Evolutionary conservation across 2,329 filamentous ascomycete species (phyloP).

Genomic region (Fusarium hostae): DNA sequence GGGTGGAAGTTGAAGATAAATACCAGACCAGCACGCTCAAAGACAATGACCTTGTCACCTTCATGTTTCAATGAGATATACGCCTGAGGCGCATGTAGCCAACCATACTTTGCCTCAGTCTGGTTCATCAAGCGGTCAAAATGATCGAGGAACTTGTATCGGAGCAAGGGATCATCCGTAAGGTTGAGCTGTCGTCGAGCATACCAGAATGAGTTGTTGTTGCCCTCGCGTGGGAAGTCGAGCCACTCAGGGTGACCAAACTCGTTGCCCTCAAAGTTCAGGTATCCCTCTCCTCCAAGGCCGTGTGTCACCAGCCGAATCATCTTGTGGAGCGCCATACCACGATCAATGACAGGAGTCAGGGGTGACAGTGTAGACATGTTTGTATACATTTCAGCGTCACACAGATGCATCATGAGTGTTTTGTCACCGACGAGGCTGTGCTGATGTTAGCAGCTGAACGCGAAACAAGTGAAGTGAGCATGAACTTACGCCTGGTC

Average conservation of each 20-base stretch:
- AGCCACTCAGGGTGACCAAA: constrained; percentile 99
- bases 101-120: constrained; percentile 88
- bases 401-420: constrained; percentile 97
- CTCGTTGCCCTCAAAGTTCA: constrained; percentile 99
- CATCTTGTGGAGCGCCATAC: constrained; percentile 96
- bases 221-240: constrained; percentile 94
- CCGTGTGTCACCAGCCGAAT: constrained; percentile 92
- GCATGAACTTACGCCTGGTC: constrained; percentile 85
- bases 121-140: constrained; percentile 94
- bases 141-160: constrained; percentile 91
- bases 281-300: constrained; percentile 93
- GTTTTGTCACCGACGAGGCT: constrained; percentile 97
- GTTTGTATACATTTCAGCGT: constrained; percentile 96
- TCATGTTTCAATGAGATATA: constrained; percentile 96
- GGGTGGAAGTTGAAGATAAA: constrained; percentile 98
- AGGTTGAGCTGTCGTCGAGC: constrained; percentile 94
- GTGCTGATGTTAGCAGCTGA: constrained; percentile 31
- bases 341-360: constrained; percentile 88
- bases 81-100: constrained; percentile 86
- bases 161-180: constrained; percentile 83
- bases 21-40: constrained; percentile 88
- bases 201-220: constrained; percentile 94
- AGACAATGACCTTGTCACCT: constrained; percentile 92
- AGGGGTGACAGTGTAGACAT: constrained; percentile 90
- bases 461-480: constrained; percentile 28